Conservation (phyloP, 1,139 yeast species). For the Magnusiomyces ingens region DNA sequence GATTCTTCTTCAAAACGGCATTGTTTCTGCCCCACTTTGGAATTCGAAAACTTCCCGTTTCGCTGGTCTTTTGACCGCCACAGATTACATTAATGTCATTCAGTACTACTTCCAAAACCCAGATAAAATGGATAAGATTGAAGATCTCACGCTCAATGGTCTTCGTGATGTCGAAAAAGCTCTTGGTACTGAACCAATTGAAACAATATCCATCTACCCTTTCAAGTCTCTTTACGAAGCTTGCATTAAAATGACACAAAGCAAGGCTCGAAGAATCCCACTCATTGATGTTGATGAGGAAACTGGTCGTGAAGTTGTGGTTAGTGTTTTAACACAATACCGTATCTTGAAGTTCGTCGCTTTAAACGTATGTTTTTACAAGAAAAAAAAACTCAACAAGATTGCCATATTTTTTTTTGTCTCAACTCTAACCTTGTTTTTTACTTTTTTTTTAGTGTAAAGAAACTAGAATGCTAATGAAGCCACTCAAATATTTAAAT, state of each 20-base stretch:
- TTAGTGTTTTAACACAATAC: slow-evolving; percentile 91
- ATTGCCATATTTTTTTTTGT: not conserved
- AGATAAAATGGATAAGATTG: slow-evolving; percentile 84
- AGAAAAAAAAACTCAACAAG: no score
- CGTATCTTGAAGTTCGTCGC: slow-evolving; percentile 94
- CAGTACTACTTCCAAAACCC: slow-evolving; percentile 92
- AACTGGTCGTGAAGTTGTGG: slow-evolving; percentile 89
- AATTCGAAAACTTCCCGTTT: slow-evolving; percentile 80
- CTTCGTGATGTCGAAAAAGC: slow-evolving; percentile 75
- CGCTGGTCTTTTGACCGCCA: slow-evolving; percentile 89
- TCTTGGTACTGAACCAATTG: slow-evolving; percentile 83
- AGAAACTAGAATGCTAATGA: slow-evolving; percentile 78
- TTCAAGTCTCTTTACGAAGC: slow-evolving; percentile 88
- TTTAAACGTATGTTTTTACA: slow-evolving; percentile 41
- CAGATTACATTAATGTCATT: slow-evolving; percentile 91
- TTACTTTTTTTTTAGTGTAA: slow-evolving; percentile 44
- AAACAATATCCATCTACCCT: slow-evolving; percentile 86
- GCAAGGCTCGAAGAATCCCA: slow-evolving; percentile 91
- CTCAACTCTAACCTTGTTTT: slow-evolving; percentile 1
- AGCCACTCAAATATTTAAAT: slow-evolving; percentile 65
- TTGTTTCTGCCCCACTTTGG: slow-evolving; percentile 97
- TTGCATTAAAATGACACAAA: slow-evolving; percentile 82
- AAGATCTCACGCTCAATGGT: slow-evolving; percentile 78
- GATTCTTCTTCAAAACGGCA: slow-evolving; percentile 83
- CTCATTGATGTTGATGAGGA: slow-evolving; percentile 90